phyloP scores from a whole-genome alignment of 805 yeast species.

The Teunomyces lycoperdinae region DNA sequence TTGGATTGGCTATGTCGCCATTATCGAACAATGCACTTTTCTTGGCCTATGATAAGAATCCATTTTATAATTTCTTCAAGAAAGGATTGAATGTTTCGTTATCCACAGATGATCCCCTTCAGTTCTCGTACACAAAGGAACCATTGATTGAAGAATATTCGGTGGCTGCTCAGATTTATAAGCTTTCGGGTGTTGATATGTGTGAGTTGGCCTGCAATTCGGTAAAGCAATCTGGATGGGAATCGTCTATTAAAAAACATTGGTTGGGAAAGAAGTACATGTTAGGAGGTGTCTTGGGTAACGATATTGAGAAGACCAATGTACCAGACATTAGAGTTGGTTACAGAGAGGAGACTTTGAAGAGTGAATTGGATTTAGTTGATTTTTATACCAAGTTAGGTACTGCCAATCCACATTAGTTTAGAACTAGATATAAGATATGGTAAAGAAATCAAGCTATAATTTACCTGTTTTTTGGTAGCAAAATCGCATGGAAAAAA shows the following conservation, averaged over 20 bases:
- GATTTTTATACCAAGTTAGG: constrained; percentile 47
- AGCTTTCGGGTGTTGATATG: constrained; percentile 92
- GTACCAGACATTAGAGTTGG: constrained; percentile 87
- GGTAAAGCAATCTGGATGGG: constrained; percentile 93
- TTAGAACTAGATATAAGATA: background rate
- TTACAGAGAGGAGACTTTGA: constrained; percentile 78
- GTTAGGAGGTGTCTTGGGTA: constrained; percentile 66
- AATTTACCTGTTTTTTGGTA: constrained; percentile 1
- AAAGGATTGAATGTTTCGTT: constrained; percentile 92
- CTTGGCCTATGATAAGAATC: constrained; percentile 94
- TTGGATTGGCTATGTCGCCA: constrained; percentile 98
- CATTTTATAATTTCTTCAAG: constrained; percentile 85
- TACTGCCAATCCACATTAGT: constrained; percentile 1
- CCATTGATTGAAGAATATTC: constrained; percentile 97
- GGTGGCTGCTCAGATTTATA: constrained; percentile 97
- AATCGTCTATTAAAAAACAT: constrained; percentile 76
- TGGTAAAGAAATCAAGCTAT: background rate
- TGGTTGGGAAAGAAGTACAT: constrained; percentile 80
- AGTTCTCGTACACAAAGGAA: constrained; percentile 94
- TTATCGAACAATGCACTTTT: constrained; percentile 94
- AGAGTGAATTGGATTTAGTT: constrained; percentile 67
- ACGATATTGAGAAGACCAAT: constrained; percentile 89
- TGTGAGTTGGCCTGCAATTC: constrained; percentile 95
- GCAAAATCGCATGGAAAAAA: background rate
- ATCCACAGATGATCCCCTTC: constrained; percentile 97